Base-by-base conservation (phyloP, 257 asterid species). In the Petrea volubilis region DNA sequence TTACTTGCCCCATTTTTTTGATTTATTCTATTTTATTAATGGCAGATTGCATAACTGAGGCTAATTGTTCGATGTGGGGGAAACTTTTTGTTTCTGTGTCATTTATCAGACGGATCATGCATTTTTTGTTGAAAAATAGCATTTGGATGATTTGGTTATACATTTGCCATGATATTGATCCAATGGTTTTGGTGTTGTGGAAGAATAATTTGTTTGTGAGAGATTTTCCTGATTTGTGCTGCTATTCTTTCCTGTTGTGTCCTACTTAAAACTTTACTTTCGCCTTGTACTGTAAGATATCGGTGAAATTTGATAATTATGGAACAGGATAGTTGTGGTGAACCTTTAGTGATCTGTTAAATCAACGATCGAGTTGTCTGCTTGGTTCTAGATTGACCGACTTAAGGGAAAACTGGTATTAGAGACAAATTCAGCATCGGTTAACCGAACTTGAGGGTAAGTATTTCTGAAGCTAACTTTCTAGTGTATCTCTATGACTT, bases 361-460 rank as follows among this genome's bases (percentile, higher is more conserved):
- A 80, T 72, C 96, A 92, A 81, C 79, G 95, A 63, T 79, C 88
- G 13, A 76, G 74, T 74, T 82, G 84, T 77, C 55, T 82, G 76
- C 90, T 92, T 56, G 89, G 92, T 76, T 81, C 90, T 47, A 84
- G 75, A 77, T 76, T 95, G 83, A 66, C 83, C 11, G 90, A 83
- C 59, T 67, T 87, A 68, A 85, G 83, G 82, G 95, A 88, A 65
- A 77, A 67, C 62, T 88, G 98, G 72, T 57, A 80, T 55, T 84
- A 77, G 76, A 87, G 87, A 84, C 90, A 78, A 38, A 74, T 95
- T 68, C 87, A 84, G 70, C 95, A 75, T 65, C 96, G 99, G 11
- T 66, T 95, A 71, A 56, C 84, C 7, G 94, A 86, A 81, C 96
- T 95, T 70, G 98, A 95, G 82, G 99, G 99, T 95, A 87, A 81